These are phyloP conservation scores for Phytopythium ostracodes DNA, from an alignment of 352 stramenopile genomes.

Conservation along the genomic window DNA sequence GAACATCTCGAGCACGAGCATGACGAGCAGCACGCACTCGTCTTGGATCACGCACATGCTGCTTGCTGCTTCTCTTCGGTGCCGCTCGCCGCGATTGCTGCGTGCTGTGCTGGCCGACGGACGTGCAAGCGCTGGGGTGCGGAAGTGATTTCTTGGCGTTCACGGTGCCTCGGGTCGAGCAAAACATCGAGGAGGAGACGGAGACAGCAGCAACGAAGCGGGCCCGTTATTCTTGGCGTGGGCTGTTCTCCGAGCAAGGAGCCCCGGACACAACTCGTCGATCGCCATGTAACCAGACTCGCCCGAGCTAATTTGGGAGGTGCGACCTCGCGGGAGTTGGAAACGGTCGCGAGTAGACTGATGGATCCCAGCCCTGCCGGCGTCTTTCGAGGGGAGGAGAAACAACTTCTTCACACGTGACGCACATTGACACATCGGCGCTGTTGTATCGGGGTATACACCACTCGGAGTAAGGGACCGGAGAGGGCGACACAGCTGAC, in stretches of 20 bases:
- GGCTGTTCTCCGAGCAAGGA: background rate
- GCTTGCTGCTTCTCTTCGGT: background rate
- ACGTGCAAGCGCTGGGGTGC: background rate
- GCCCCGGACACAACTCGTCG: background rate
- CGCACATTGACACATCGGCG: background rate
- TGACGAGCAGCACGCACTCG: slow-evolving; percentile 38
- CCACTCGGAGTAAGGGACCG: background rate
- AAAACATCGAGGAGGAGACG: background rate
- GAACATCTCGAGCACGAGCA: slow-evolving; percentile 36
- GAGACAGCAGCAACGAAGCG: background rate
- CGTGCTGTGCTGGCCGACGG: background rate
- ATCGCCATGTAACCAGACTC: background rate
- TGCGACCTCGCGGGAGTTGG: background rate
- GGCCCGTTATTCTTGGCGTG: background rate
- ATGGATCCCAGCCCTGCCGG: background rate
- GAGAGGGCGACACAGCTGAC: background rate
- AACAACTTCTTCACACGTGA: background rate
- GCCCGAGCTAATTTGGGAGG: background rate
- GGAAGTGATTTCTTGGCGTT: background rate
- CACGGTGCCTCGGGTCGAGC: background rate
- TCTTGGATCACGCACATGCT: slow-evolving; percentile 42
- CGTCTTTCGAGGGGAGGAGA: too few relatives aligned
- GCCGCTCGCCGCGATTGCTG: background rate
- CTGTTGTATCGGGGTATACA: background rate
- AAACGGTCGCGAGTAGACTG: background rate